phyloP scores from a whole-genome alignment of 371 early-diverging fungal genomes.

The Actinomortierella ambigua region DNA sequence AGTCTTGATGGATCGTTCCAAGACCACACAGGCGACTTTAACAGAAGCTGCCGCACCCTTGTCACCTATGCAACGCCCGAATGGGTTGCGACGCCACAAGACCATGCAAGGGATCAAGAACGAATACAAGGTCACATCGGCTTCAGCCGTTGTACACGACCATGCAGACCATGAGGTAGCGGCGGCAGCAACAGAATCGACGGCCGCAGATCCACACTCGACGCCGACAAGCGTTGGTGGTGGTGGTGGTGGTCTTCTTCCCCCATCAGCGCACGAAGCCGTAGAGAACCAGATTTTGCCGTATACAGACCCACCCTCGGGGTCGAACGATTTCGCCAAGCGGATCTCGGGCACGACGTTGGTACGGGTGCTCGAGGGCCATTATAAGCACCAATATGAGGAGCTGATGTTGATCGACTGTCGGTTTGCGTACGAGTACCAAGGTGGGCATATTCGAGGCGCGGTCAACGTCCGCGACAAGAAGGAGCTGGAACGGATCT shows the following conservation, averaged over 20 bases:
- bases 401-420: conserved; percentile 79
- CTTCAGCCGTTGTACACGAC: too few species aligned
- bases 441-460: conserved; percentile 84
- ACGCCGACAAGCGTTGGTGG: conserved; percentile 49
- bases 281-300: not conserved
- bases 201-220: conserved; percentile 80
- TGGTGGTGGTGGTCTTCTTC: not conserved
- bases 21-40: too few species aligned
- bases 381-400: conserved; percentile 51
- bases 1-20: too few species aligned
- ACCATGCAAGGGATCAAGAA: too few species aligned
- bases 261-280: too few species aligned
- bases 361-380: conserved; percentile 52
- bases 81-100: too few species aligned
- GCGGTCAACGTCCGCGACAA: conserved; percentile 73
- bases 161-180: too few species aligned
- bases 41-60: too few species aligned
- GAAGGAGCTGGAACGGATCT: conserved; percentile 52
- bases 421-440: conserved; percentile 87
- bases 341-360: conserved; percentile 9
- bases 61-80: too few species aligned
- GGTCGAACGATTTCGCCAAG: not conserved
- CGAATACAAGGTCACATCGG: too few species aligned
- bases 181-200: conserved; percentile 61
- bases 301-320: not conserved